Base-by-base conservation (phyloP, 164 flowering plant species). In the Vitis riparia region DNA sequence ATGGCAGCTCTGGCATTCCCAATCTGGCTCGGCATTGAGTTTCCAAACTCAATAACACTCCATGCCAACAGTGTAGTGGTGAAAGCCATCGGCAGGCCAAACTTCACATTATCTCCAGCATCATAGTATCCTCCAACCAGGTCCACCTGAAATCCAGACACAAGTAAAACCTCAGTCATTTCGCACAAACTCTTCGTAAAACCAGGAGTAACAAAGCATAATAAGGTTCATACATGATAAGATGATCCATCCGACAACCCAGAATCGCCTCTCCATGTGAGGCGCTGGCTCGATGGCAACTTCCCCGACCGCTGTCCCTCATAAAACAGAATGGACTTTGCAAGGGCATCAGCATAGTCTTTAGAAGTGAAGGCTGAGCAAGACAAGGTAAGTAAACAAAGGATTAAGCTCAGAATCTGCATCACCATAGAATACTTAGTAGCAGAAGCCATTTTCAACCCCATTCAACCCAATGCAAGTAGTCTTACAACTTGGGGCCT, bases 41-140 rank as follows among this genome's bases (percentile, higher is more conserved):
- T 79, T 0, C 97, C 98, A 53, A 94, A 94, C 73, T 94, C 98
- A 44, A 94, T 83, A n/a, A 92, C 88, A 68, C 97, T 88, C 98
- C 98, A 94, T 0, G 97, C 72, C 49, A 94, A 70, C 78, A 94
- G 29, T 13, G 98, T 94, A 3, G 88, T 91, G 0, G 97, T 92
- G 71, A 90, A 94, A 14, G 98, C 98, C 98, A 92, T 92, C 4
- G 97, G 98, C 50, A 92, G 76, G 0, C 97, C 97, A 68, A 94
- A 92, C 87, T 94, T 92, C 32, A 92, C 91, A 70, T 92, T 88
- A 56, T 94, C 97, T 30, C 98, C 98, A 11, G 97, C 98, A 77
- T 94, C 98, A 74, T 94, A 91, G 71, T 94, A 94, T 1, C 98
- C 98, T 8, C 98, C 98, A 0, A 82, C 87, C 19, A 94, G 77